Evolutionary conservation across 169 alveolate genomes (phyloP).

Genomic region (Eimeria praecox): DNA sequence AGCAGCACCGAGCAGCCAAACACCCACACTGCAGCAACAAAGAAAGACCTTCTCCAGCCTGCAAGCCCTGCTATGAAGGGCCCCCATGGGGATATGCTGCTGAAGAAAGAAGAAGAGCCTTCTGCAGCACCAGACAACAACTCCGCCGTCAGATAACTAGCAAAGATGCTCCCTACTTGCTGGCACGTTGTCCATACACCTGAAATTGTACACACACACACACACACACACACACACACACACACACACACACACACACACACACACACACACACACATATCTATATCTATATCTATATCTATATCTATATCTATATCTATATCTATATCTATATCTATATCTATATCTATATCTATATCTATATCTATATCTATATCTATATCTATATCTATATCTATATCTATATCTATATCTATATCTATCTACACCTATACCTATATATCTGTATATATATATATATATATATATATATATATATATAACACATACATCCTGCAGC

Average conservation of each 20-base stretch:
- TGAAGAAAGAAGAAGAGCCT: constrained; percentile 70
- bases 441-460: not conserved
- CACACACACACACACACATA: not conserved
- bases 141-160: constrained; percentile 76
- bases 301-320: too few species aligned
- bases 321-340: too few species aligned
- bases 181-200: constrained; percentile 87
- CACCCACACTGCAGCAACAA: constrained; percentile 79
- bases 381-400: too few species aligned
- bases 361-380: too few species aligned
- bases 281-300: too few species aligned
- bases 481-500: not conserved
- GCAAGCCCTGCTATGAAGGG: not conserved
- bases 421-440: not conserved
- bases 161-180: constrained; percentile 83
- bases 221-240: not conserved
- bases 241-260: not conserved
- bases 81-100: not conserved
- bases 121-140: constrained; percentile 55
- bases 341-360: too few species aligned
- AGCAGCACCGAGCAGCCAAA: constrained; percentile 78
- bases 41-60: constrained; percentile 40
- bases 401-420: too few species aligned
- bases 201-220: not conserved
- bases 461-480: too few species aligned